Evolutionary conservation across 106 monocot genomes (phyloP).

Genomic region (Dactylorhiza incarnata): DNA sequence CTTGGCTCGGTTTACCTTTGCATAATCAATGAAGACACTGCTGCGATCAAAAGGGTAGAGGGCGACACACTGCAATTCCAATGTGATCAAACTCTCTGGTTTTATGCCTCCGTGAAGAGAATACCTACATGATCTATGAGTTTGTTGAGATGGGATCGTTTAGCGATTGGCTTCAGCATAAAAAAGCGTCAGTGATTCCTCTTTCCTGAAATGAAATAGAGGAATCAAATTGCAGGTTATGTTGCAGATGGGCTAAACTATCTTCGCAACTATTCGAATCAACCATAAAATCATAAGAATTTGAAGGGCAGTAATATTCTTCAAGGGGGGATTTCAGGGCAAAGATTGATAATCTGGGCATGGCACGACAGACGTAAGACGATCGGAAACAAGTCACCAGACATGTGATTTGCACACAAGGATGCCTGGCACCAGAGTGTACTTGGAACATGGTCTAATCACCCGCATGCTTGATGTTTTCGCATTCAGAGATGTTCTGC

Average conservation of each 20-base stretch:
- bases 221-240: conserved; percentile 62
- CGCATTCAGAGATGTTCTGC: conserved; percentile 70
- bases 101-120: conserved; percentile 54
- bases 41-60: conserved; percentile 63
- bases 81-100: conserved; percentile 69
- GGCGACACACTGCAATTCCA: conserved; percentile 74
- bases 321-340: conserved; percentile 53
- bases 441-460: conserved; percentile 83
- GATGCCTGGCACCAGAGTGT: conserved; percentile 88
- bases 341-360: conserved; percentile 62
- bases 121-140: conserved; percentile 84
- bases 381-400: conserved; percentile 41
- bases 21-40: conserved; percentile 56
- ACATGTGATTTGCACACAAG: conserved; percentile 75
- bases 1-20: conserved; percentile 67
- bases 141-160: conserved; percentile 68
- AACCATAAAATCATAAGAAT: conserved; percentile 72
- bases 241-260: conserved; percentile 82
- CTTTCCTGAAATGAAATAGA: conserved; percentile 47
- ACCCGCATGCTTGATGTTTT: conserved; percentile 79
- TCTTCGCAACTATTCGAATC: conserved; percentile 65
- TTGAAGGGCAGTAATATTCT: conserved; percentile 75
- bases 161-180: conserved; percentile 54
- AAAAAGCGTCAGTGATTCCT: neutral
- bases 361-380: conserved; percentile 31